A percentile compares a stretch with the other conserved stretches of the same genome.
Conservation (phyloP, 768 basidiomycete species). For the Tylopilus felleus region DNA sequence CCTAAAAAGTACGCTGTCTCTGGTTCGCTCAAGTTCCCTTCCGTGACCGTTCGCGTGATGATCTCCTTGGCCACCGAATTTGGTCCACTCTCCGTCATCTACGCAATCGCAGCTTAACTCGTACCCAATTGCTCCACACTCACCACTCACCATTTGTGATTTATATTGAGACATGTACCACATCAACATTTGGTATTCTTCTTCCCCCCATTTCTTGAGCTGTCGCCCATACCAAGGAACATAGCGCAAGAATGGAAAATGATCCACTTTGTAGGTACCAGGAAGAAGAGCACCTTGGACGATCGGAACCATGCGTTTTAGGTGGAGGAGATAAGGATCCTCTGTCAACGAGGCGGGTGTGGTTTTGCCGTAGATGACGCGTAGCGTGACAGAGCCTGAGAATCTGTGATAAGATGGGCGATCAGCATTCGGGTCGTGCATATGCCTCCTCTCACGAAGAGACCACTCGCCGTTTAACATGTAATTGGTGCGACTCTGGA, state of each 20-base stretch:
- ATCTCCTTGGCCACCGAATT: slow-evolving; percentile 52
- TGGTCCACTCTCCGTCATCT: slow-evolving; percentile 12
- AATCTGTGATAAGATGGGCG: slow-evolving; percentile 11
- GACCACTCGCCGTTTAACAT: slow-evolving; percentile 36
- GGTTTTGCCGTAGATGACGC: slow-evolving; percentile 29
- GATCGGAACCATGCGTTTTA: slow-evolving; percentile 30
- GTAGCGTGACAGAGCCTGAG: slow-evolving; percentile 26
- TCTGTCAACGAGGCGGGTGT: slow-evolving; percentile 12
- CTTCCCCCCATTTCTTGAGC: slow-evolving; percentile 49
- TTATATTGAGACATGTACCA: slow-evolving; percentile 44
- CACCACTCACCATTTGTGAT: slow-evolving; percentile 37
- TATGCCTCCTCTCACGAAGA: not conserved
- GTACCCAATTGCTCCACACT: too few relatives aligned
- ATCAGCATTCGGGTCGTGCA: not conserved
- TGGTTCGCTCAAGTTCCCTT: slow-evolving; percentile 46
- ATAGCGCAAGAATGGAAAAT: slow-evolving; percentile 37
- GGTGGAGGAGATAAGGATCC: slow-evolving; percentile 22
- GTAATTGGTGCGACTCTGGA: slow-evolving; percentile 21
- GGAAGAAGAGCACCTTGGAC: slow-evolving; percentile 32
- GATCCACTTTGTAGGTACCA: slow-evolving; percentile 34
- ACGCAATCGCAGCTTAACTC: not conserved
- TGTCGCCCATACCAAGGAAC: slow-evolving; percentile 62
- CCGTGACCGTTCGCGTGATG: slow-evolving; percentile 41
- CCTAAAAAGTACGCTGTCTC: slow-evolving; percentile 60
- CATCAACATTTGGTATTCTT: slow-evolving; percentile 51